These are phyloP conservation scores for Podaxis carcinomalis DNA, from an alignment of 768 basidiomycete genomes.

Conservation along the genomic window DNA sequence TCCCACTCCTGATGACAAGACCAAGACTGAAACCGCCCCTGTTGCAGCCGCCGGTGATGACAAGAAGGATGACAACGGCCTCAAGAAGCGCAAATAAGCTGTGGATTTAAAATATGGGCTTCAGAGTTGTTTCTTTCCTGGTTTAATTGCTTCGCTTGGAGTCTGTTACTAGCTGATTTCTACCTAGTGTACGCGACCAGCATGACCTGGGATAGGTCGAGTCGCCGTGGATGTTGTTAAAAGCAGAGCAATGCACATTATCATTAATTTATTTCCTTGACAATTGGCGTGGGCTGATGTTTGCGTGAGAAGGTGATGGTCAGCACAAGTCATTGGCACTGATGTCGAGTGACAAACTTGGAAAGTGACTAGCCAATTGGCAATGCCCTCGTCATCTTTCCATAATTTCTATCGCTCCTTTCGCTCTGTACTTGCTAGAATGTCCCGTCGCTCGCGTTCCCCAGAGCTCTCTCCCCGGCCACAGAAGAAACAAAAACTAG, in stretches of 20 bases:
- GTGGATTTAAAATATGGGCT: slow-evolving; percentile 15
- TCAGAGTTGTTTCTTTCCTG: slow-evolving; percentile 1
- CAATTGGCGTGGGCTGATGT: neutral
- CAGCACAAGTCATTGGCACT: slow-evolving; percentile 9
- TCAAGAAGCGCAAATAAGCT: slow-evolving; percentile 65
- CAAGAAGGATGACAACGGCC: slow-evolving; percentile 61
- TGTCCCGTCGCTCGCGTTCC: slow-evolving; percentile 53
- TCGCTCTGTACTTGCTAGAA: slow-evolving; percentile 18
- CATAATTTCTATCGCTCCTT: neutral
- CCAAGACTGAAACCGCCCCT: slow-evolving; percentile 58
- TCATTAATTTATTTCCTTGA: slow-evolving; percentile 4
- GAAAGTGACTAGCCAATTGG: neutral
- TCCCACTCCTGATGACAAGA: slow-evolving; percentile 59
- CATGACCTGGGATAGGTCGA: slow-evolving; percentile 10
- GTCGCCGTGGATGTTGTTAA: slow-evolving; percentile 11
- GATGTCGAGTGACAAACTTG: neutral
- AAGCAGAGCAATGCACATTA: slow-evolving; percentile 13
- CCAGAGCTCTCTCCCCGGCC: slow-evolving; percentile 43
- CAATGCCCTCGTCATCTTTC: neutral
- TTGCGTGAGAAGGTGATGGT: slow-evolving; percentile 5
- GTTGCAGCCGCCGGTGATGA: slow-evolving; percentile 70
- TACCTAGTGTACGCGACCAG: slow-evolving; percentile 12
- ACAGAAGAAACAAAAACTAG: slow-evolving; percentile 51
- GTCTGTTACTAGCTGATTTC: slow-evolving; percentile 9
- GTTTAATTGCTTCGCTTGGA: slow-evolving; percentile 2